These are phyloP conservation scores for Phytopythium boreale DNA, from an alignment of 352 stramenopile genomes.

Conservation along the genomic window DNA sequence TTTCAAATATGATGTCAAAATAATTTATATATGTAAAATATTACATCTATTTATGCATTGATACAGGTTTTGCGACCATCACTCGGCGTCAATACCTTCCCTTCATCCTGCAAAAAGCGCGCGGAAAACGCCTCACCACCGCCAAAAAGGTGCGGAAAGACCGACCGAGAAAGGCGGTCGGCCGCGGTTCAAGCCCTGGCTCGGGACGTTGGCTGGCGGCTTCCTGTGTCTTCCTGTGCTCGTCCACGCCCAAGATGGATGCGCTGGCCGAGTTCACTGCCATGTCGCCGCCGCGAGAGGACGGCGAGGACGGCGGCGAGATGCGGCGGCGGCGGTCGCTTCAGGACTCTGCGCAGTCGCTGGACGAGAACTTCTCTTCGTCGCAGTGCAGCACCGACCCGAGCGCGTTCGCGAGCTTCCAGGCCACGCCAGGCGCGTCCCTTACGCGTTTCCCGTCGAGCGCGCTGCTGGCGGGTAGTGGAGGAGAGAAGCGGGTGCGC, in stretches of 20 bases:
- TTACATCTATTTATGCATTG: too few relatives aligned
- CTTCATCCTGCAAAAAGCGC: background rate
- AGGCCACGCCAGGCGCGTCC: constrained; percentile 15
- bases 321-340: background rate
- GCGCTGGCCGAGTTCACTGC: constrained; percentile 25
- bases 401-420: constrained; percentile 47
- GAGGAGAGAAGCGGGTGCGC: constrained; percentile 10
- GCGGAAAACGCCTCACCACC: background rate
- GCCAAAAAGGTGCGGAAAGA: background rate
- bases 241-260: constrained; percentile 11
- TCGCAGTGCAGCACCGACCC: constrained; percentile 70
- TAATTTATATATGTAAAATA: too few relatives aligned
- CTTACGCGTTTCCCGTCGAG: background rate
- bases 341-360: constrained; percentile 9
- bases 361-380: constrained; percentile 33
- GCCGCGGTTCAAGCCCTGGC: too few relatives aligned
- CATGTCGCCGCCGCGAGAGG: constrained; percentile 19
- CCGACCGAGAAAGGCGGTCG: background rate
- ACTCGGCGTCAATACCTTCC: background rate
- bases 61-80: background rate
- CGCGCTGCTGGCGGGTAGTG: background rate
- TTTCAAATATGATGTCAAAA: too few relatives aligned
- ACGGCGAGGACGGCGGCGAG: constrained; percentile 2
- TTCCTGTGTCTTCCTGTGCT: too few relatives aligned
- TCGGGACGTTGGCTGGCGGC: too few relatives aligned